Base-by-base conservation (phyloP, 352 stramenopile genomes). In the Phytophthora litchii region DNA sequence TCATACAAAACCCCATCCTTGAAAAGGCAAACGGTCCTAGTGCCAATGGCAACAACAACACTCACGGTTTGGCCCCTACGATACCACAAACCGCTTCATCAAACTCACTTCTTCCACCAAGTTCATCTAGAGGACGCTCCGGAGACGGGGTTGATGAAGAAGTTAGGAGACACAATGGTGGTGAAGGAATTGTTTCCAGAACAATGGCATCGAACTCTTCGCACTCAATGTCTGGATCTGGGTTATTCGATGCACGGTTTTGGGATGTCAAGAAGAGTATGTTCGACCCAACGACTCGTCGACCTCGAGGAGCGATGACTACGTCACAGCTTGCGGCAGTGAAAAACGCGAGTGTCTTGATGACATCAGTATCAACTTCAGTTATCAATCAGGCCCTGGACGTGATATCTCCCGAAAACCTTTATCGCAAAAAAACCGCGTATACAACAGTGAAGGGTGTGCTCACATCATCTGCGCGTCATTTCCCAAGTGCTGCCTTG, bases 221-320 rank as follows among this genome's bases (percentile, higher is more conserved):
- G 29, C 35, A 53, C 40, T 41, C 49, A 43, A 21, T 60, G 49
- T 43, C 51, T 31, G 63, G 49, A 19, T 74, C 54, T 36, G 82
- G 41, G 7, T 34, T 67, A 11, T 85, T 91, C 32, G 78, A 91
- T 21, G 60, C 70, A 27, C 74, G 75, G 1, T 91, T 88, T 66
- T 87, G 77, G 76, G 81, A 88, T 57, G 81, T 89, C 10, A 88
- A 89, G 50, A 76, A 75, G 35, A 88, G 70, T 50, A 83, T 88
- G 70, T 77, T 86, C n/a, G 75, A 89, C 35, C 44, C 47, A 0
- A 54, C 60, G 0, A 64, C 72, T 1, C 67, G 72, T 14, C 62
- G 68, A 11, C 72, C 60, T 17, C 82, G 77, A 48, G 78, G 73
- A 7, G 41, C 55, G 7, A 60, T 76, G 65, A 83, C 76, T 19